A percentile compares a stretch with the other conserved stretches of the same genome.
Conservation (phyloP, 768 basidiomycete genomes). For the Boletus fagicola region DNA sequence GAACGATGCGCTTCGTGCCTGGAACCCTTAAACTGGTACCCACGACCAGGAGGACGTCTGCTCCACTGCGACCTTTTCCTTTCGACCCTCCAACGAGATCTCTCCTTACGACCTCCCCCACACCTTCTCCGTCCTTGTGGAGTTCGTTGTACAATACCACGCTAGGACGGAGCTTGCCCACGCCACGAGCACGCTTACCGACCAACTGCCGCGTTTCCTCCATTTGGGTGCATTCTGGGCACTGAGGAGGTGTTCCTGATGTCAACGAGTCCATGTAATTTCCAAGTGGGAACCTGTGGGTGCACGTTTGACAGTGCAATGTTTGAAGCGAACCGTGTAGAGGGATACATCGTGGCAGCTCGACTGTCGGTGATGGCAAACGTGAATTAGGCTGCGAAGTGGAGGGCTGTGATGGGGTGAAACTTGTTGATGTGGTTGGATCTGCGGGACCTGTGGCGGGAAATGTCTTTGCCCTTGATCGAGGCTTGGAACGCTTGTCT, state of each 20-base stretch:
- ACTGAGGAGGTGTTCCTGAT: constrained; percentile 64
- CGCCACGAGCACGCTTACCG: constrained; percentile 75
- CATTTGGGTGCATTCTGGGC: constrained; percentile 73
- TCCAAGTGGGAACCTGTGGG: constrained; percentile 63
- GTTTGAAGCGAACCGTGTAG: constrained; percentile 82
- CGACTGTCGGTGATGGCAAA: constrained; percentile 50
- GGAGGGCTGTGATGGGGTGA: constrained; percentile 17
- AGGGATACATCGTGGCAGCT: constrained; percentile 81
- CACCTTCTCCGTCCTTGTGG: constrained; percentile 83
- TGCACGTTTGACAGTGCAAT: constrained; percentile 81
- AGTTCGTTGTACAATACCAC: constrained; percentile 90
- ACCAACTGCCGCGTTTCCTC: constrained; percentile 68
- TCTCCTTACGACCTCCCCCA: constrained; percentile 78
- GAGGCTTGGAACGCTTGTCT: constrained; percentile 52
- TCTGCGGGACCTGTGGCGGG: constrained; percentile 16
- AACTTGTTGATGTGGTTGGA: constrained; percentile 9
- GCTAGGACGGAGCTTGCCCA: constrained; percentile 79
- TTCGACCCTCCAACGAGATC: constrained; percentile 73
- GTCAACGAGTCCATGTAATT: constrained; percentile 59
- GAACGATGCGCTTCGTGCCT: constrained; percentile 88
- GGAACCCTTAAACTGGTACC: constrained; percentile 88
- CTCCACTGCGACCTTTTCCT: constrained; percentile 66
- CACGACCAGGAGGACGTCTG: constrained; percentile 84
- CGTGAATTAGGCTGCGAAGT: constrained; percentile 33
- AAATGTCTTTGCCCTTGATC: constrained; percentile 44